phyloP scores from a whole-genome alignment of 2,329 filamentous ascomycete genomes.

The Trichophyton rubrum region DNA sequence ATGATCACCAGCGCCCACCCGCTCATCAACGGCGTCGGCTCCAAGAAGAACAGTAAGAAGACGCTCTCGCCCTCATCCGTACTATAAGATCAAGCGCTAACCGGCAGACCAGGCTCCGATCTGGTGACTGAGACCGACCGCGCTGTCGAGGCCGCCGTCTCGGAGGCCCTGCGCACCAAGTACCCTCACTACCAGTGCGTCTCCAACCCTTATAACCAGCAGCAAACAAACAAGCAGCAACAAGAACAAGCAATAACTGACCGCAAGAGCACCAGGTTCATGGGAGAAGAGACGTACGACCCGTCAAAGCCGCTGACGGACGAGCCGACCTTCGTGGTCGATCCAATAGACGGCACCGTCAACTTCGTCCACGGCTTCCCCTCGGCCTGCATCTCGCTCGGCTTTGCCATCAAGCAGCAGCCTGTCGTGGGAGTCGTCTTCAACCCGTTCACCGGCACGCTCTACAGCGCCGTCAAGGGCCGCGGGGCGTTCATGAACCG shows the following conservation, averaged over 20 bases:
- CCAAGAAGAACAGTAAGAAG: constrained; percentile 36
- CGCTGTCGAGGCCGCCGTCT: constrained; percentile 48
- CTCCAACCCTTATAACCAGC: not conserved
- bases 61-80: not conserved
- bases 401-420: constrained; percentile 38
- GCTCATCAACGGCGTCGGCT: constrained; percentile 24
- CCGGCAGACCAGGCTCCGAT: constrained; percentile 38
- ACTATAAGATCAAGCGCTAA: not conserved
- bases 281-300: constrained; percentile 50
- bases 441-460: constrained; percentile 45
- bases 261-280: constrained; percentile 28
- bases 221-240: too few relatives aligned
- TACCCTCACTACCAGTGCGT: constrained; percentile 42
- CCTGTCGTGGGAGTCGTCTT: constrained; percentile 49
- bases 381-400: constrained; percentile 48
- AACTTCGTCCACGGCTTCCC: constrained; percentile 53
- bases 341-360: constrained; percentile 53
- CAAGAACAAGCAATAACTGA: not conserved
- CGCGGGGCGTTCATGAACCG: constrained; percentile 40
- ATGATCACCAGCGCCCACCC: constrained; percentile 34
- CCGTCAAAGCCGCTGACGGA: constrained; percentile 40
- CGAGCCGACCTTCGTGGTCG: constrained; percentile 48
- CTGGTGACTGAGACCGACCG: constrained; percentile 53
- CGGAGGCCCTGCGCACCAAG: constrained; percentile 35
- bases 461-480: constrained; percentile 46